Conservation (phyloP, 306 rosid genomes). For the Cicer yamashitae region DNA sequence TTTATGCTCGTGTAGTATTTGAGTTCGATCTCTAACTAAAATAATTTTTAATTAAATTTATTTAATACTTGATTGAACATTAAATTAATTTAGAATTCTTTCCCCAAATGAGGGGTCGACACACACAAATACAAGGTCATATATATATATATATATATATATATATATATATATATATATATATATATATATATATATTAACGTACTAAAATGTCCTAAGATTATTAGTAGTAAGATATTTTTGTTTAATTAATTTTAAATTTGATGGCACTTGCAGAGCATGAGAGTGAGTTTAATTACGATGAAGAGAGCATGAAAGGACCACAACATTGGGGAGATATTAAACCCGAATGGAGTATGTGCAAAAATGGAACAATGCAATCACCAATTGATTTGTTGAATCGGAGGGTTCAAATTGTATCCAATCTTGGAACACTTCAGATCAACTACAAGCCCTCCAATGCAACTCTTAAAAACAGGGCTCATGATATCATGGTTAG, state of each 20-base stretch:
- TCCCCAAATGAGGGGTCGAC: too few relatives aligned
- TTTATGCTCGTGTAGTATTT: too few relatives aligned
- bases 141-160: too few relatives aligned
- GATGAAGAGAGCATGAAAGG: slow-evolving; percentile 50
- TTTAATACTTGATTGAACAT: too few relatives aligned
- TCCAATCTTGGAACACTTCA: slow-evolving; percentile 47
- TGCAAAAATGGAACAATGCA: slow-evolving; percentile 73
- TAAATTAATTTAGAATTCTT: too few relatives aligned
- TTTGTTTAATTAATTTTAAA: background rate
- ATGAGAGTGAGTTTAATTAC: slow-evolving; percentile 66
- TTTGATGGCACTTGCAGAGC: slow-evolving; percentile 48
- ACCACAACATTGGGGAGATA: slow-evolving; percentile 70
- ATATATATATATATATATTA: too few relatives aligned
- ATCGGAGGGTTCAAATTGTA: slow-evolving; percentile 55
- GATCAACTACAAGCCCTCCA: slow-evolving; percentile 53
- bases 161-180: too few relatives aligned
- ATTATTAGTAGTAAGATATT: background rate
- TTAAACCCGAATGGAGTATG: slow-evolving; percentile 59
- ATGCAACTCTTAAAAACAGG: slow-evolving; percentile 70
- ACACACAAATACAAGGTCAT: too few relatives aligned
- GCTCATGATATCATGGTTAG: slow-evolving; percentile 78
- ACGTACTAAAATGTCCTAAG: too few relatives aligned
- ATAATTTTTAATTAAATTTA: too few relatives aligned
- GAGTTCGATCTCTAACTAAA: too few relatives aligned
- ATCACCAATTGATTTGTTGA: slow-evolving; percentile 70